Base-by-base conservation (phyloP, 2,329 filamentous ascomycete species). In the Penicillium sumatraense region DNA sequence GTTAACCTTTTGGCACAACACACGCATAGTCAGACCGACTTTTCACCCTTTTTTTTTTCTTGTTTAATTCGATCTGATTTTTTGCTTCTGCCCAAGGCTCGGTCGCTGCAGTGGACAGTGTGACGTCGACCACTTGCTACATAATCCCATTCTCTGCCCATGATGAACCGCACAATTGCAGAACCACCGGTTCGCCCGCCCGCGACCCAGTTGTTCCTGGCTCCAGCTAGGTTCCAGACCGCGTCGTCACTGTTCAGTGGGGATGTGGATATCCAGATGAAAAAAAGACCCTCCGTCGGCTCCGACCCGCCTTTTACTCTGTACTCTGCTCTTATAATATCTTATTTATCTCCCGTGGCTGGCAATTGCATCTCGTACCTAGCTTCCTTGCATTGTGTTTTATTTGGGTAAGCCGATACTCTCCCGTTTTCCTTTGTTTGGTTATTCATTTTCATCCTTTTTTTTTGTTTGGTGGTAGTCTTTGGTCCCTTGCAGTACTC, bases 361-460 rank as follows among this genome's bases (percentile, higher is more conserved):
- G 27, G 36, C 24, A 20, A 24, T 42, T 50, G 45, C 13, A 14
- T 44, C 35, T 49, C 51, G 55, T 62, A 54, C 60, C 55, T 60
- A 53, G 46, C 53, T 54, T 60, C 60, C 57, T 60, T 60, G 55
- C 59, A 55, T 60, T 53, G 49, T 54, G 41, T 45, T 41, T 59
- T 41, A 56, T 49, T 21, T 45, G 38, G 29, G 44, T 59, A 52
- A 50, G 48, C 35, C 26, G 47, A 46, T 23, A 33, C 13, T 31
- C 27, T 46, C 35, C 7, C 21, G 33, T 45, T 24, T 18, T 26
- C n/a, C 41, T 21, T 45, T 24, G 2, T 24, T 11, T 23, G 2
- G 10, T 40, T 18, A 9, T 21, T 40, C 13, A 3, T 21, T 40
- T 23, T 23, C 3, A n/a, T n/a, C n/a, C n/a, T 16, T 44, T 44